phyloP scores from a whole-genome alignment of 1,139 yeast genomes.

The Pneumocystis oryctolagi region DNA sequence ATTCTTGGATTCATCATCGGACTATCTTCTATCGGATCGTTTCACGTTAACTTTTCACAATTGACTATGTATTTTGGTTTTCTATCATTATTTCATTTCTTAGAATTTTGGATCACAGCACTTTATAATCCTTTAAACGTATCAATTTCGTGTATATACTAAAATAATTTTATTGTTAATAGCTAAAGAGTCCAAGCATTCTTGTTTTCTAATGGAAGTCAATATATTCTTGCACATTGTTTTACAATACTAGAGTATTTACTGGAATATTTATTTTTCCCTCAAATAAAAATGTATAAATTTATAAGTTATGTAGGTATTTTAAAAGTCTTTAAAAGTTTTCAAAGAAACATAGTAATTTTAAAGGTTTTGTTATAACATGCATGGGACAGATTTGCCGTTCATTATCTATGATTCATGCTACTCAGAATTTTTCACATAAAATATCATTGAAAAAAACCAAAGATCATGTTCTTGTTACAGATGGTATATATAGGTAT shows the following conservation, averaged over 20 bases:
- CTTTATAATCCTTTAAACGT: slow-evolving; percentile 51
- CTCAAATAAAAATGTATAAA: slow-evolving; percentile 21
- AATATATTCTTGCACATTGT: slow-evolving; percentile 49
- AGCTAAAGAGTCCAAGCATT: slow-evolving; percentile 31
- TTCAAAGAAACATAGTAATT: not conserved
- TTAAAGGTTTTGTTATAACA: slow-evolving; percentile 34
- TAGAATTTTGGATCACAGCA: slow-evolving; percentile 72
- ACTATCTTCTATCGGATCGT: slow-evolving; percentile 7
- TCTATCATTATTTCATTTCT: slow-evolving; percentile 53
- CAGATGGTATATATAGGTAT: slow-evolving; percentile 50
- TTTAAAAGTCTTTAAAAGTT: not conserved
- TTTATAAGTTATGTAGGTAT: not conserved
- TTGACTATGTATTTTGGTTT: slow-evolving; percentile 39
- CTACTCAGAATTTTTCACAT: slow-evolving; percentile 80
- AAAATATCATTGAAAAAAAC: slow-evolving; percentile 42
- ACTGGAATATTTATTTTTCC: slow-evolving; percentile 28
- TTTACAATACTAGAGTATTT: slow-evolving; percentile 37
- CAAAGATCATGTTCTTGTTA: slow-evolving; percentile 49
- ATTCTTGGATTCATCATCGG: slow-evolving; percentile 18
- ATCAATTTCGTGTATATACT: slow-evolving; percentile 37
- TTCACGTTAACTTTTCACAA: slow-evolving; percentile 12
- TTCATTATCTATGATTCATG: slow-evolving; percentile 71
- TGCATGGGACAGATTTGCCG: slow-evolving; percentile 52
- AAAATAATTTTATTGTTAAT: not conserved
- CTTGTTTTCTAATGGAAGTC: slow-evolving; percentile 53